A percentile compares a stretch with the other conserved stretches of the same genome.
Evolutionary conservation across 192 early-diverging fungal genomes (phyloP).

Genomic region (Paraglomus brasilianum): DNA sequence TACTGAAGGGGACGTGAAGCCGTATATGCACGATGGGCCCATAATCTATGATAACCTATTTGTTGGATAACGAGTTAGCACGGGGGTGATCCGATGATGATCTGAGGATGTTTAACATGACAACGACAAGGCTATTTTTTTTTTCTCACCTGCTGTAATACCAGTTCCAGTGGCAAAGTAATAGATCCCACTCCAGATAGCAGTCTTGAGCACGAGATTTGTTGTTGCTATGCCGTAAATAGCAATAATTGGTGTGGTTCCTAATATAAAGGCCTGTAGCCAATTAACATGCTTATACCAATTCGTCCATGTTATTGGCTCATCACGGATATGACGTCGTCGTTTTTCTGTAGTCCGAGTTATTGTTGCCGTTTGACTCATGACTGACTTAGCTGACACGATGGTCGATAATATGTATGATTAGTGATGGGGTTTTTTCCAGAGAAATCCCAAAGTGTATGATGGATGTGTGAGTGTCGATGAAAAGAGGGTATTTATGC

Average conservation of each 20-base stretch:
- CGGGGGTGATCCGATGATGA: neutral
- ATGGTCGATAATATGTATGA: too few species aligned
- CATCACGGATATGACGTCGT: conserved; percentile 3
- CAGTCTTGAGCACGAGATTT: conserved; percentile 63
- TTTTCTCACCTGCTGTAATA: conserved; percentile 74
- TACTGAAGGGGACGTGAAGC: conserved; percentile 62
- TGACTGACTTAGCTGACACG: too few species aligned
- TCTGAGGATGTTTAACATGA: too few species aligned
- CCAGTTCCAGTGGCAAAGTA: conserved; percentile 83
- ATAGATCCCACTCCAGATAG: conserved; percentile 67
- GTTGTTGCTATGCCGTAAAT: conserved; percentile 78
- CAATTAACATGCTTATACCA: conserved; percentile 65
- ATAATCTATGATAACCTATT: conserved; percentile 79
- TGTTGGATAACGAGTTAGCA: neutral
- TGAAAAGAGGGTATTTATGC: too few species aligned
- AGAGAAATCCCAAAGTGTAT: too few species aligned
- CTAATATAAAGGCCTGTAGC: conserved; percentile 65
- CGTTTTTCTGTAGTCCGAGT: too few species aligned
- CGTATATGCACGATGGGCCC: conserved; percentile 76
- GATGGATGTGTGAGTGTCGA: too few species aligned
- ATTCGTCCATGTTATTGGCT: conserved; percentile 47
- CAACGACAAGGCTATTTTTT: too few species aligned
- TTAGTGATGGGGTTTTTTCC: too few species aligned
- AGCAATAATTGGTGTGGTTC: conserved; percentile 72
- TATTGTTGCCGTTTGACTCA: too few species aligned